phyloP scores from a whole-genome alignment of 441 rosid genomes.

The Erodium trifolium region DNA sequence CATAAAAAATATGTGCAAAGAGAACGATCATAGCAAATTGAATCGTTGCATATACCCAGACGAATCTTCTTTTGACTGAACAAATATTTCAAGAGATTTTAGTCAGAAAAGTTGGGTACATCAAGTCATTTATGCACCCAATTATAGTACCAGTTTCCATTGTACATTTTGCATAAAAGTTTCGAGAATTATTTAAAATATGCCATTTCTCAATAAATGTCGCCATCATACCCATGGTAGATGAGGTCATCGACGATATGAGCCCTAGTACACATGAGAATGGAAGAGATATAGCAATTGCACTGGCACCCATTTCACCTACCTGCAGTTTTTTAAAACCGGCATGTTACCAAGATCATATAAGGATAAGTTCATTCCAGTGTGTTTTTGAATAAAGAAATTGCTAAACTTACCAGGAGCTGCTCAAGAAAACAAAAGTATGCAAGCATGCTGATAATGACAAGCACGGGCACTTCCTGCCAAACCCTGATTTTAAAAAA shows the following conservation, averaged over 20 bases:
- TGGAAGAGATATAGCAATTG: constrained; percentile 37
- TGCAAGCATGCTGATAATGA: constrained; percentile 40
- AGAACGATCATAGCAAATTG: constrained; percentile 39
- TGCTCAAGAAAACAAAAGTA: constrained; percentile 41
- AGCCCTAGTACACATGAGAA: constrained; percentile 35
- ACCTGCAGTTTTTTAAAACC: constrained; percentile 21
- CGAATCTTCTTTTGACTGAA: constrained; percentile 36
- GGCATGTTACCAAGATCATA: neutral
- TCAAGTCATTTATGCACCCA: neutral
- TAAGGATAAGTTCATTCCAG: neutral
- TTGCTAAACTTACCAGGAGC: constrained; percentile 25
- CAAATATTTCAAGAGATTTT: constrained; percentile 19
- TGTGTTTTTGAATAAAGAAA: neutral
- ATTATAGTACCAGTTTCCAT: too few species aligned
- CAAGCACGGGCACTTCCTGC: constrained; percentile 39
- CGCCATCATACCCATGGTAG: constrained; percentile 25
- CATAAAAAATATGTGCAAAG: constrained; percentile 38
- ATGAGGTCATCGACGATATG: constrained; percentile 33
- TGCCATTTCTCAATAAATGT: neutral
- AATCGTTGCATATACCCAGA: constrained; percentile 38
- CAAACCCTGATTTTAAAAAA: constrained; percentile 28
- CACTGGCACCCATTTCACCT: constrained; percentile 31
- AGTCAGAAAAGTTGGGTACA: constrained; percentile 1
- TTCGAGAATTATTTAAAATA: neutral
- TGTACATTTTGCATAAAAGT: neutral